Base-by-base conservation (phyloP, 345 rosid genomes). In the Euphorbia tirucalli region DNA sequence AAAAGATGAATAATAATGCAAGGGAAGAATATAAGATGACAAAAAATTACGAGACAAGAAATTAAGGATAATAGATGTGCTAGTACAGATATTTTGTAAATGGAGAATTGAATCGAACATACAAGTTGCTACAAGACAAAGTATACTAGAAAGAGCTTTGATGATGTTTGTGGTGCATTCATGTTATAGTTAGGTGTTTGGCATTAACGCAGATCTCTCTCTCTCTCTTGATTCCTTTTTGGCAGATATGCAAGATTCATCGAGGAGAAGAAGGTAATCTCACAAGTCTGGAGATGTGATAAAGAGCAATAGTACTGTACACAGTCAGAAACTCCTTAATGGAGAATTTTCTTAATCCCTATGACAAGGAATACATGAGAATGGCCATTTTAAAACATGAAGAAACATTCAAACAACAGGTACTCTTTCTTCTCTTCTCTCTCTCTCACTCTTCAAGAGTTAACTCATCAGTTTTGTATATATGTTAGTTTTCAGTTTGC, bases 331-430 rank as follows among this genome's bases (percentile, higher is more conserved):
- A 14, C 52, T 46, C 14, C 1, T 44, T 64, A n/a, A 93, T 95
- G 99, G 97, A 86, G 90, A 92, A 87, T 81, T 75, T 84, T 69
- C 82, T 88, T 41, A 75, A 84, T 75, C 87, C 92, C 52, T 85
- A 85, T 77, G 96, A 90, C 56, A 89, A 85, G 85, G 95, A 92
- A 71, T 81, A 59, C 86, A 89, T 95, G 99, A 92, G 85, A 84
- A 77, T 86, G 93, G 97, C 93, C 76, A 95, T 95, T 86, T 78
- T 95, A 55, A 89, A 89, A 79, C 99, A 95, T 70, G 99, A 95
- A 84, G 87, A 95, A 86, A 95, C 97, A 48, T 95, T 95, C 86
- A 95, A 84, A 85, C 83, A 90, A 71, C 99, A 95, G 99, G 99
- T 90, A 72, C 1, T 30, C 28, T 18, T 30, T 25, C 15, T 21